Evolutionary conservation across 2,329 filamentous ascomycete species (phyloP).

Genomic region (Diplodia mutila): DNA sequence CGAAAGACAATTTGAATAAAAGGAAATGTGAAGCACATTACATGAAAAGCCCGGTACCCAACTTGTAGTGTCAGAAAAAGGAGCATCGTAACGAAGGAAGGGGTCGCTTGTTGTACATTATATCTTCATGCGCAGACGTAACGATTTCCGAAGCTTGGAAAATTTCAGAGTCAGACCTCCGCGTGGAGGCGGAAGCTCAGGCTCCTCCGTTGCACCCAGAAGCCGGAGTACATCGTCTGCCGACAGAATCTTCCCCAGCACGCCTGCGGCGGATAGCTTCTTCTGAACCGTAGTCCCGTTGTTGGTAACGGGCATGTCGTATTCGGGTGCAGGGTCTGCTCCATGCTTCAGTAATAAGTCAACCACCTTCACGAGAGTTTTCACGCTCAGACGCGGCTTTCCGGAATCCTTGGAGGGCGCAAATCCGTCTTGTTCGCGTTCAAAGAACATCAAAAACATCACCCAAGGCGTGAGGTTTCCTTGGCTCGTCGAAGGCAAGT

Average conservation of each 20-base stretch:
- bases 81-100: too few relatives aligned
- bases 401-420: too few relatives aligned
- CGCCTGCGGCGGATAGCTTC: not conserved
- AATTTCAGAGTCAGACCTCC: not conserved
- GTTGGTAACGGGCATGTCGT: too few relatives aligned
- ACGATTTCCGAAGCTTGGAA: not conserved
- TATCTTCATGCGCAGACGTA: not conserved
- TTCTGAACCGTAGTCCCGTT: too few relatives aligned
- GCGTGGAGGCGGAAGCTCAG: not conserved
- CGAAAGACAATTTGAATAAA: too few relatives aligned
- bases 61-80: too few relatives aligned
- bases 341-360: not conserved
- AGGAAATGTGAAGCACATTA: too few relatives aligned
- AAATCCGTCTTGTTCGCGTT: too few relatives aligned
- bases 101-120: not conserved
- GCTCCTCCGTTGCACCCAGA: not conserved
- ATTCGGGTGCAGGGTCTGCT: not conserved
- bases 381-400: too few relatives aligned
- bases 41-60: too few relatives aligned
- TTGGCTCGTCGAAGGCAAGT: not conserved
- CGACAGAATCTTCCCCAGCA: fast-evolving
- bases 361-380: not conserved
- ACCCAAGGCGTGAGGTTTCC: not conserved
- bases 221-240: not conserved
- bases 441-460: too few relatives aligned